These are phyloP conservation scores for Pythium insidiosum DNA, from an alignment of 352 stramenopile genomes.

Conservation along the genomic window DNA sequence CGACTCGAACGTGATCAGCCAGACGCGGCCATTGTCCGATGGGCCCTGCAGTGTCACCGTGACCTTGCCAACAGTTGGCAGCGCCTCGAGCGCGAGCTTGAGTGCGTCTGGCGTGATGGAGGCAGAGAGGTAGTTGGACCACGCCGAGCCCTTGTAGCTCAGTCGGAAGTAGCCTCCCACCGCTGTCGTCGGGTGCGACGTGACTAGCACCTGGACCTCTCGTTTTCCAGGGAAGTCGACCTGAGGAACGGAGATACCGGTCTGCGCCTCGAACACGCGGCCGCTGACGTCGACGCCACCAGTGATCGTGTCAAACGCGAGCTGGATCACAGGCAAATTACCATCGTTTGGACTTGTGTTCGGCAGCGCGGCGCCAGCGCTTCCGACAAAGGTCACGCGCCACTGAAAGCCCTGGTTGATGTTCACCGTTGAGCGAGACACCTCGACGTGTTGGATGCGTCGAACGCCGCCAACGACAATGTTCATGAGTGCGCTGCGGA, in stretches of 20 bases:
- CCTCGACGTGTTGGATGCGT: constrained; percentile 27
- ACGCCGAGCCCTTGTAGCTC: constrained; percentile 62
- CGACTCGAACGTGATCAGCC: constrained; percentile 78
- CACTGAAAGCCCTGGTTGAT: constrained; percentile 52
- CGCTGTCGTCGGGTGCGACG: constrained; percentile 25
- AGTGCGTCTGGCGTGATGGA: constrained; percentile 25
- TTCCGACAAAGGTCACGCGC: constrained; percentile 26
- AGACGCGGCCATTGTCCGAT: constrained; percentile 39
- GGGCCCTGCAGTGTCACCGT: constrained; percentile 21
- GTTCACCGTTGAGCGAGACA: constrained; percentile 38
- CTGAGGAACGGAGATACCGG: constrained; percentile 32
- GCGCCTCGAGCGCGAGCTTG: constrained; percentile 42
- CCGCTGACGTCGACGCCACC: constrained; percentile 21
- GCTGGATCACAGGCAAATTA: constrained; percentile 66
- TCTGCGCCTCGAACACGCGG: constrained; percentile 37
- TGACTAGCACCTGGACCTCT: constrained; percentile 71
- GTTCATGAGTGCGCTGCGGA: constrained; percentile 86
- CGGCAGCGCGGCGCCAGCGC: constrained; percentile 33
- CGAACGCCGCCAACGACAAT: constrained; percentile 28
- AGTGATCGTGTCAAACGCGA: constrained; percentile 21
- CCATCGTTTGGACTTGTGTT: too few species aligned
- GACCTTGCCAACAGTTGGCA: constrained; percentile 60
- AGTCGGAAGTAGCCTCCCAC: constrained; percentile 64
- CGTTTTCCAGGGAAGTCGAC: constrained; percentile 42
- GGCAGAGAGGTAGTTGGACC: constrained; percentile 58